Conservation (phyloP, 1,284 basidiomycete genomes). For the Cutaneotrichosporon sp. region DNA sequence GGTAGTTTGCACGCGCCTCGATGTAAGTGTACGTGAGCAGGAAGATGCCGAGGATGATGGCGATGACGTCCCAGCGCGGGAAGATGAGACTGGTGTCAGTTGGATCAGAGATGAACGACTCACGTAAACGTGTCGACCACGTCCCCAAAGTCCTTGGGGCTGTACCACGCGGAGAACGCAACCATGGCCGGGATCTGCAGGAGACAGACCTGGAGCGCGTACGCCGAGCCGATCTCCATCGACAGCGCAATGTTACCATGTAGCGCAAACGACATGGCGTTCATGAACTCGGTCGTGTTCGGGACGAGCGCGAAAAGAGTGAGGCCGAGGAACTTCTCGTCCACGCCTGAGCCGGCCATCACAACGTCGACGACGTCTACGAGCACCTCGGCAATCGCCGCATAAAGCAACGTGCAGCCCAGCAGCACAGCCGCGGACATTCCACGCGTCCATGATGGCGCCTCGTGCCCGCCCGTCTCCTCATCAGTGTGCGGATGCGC, state of each 20-base stretch:
- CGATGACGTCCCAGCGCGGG: slow-evolving; percentile 97
- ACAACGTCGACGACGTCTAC: slow-evolving; percentile 96
- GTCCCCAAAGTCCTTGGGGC: slow-evolving; percentile 75
- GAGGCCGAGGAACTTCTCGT: slow-evolving; percentile 96
- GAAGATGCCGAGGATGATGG: slow-evolving; percentile 91
- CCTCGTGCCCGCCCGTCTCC: slow-evolving; percentile 84
- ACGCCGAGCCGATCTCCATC: slow-evolving; percentile 99
- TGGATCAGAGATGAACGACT: slow-evolving; percentile 28
- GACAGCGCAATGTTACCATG: slow-evolving; percentile 96
- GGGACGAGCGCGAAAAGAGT: slow-evolving; percentile 97
- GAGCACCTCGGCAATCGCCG: slow-evolving; percentile 91
- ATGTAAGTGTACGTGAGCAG: slow-evolving; percentile 98
- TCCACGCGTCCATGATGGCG: slow-evolving; percentile 87
- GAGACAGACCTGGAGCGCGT: slow-evolving; percentile 95
- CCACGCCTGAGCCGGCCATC: slow-evolving; percentile 85
- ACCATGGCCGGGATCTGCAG: slow-evolving; percentile 99
- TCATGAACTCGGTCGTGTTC: slow-evolving; percentile 99
- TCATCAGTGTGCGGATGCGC: slow-evolving; percentile 54
- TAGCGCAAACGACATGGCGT: slow-evolving; percentile 98
- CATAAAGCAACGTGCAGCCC: slow-evolving; percentile 88
- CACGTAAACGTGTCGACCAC: slow-evolving; percentile 85
- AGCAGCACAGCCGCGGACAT: slow-evolving; percentile 84
- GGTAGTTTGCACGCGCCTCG: slow-evolving; percentile 96
- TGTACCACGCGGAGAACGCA: slow-evolving; percentile 92
- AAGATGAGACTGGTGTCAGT: slow-evolving; percentile 74